Evolutionary conservation across 1,139 yeast genomes (phyloP).

Genomic region (Saccharomycopsis crataegensis): DNA sequence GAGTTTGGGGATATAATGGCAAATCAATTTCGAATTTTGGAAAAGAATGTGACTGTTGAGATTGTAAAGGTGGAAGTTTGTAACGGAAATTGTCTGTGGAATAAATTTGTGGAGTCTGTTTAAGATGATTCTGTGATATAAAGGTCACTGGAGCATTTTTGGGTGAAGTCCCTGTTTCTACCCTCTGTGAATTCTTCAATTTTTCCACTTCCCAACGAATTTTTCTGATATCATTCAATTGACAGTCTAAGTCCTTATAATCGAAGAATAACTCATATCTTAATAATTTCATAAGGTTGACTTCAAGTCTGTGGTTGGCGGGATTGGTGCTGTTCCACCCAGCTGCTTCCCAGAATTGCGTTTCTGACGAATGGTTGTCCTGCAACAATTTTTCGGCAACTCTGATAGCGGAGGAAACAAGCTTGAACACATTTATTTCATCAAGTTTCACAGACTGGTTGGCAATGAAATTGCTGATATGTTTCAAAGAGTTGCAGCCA

Average conservation of each 20-base stretch:
- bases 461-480: background rate
- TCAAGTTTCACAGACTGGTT: background rate
- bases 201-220: too few relatives aligned
- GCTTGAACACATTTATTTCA: conserved; percentile 5
- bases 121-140: too few relatives aligned
- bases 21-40: too few relatives aligned
- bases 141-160: too few relatives aligned
- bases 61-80: too few relatives aligned
- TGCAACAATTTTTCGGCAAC: conserved; percentile 10
- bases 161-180: too few relatives aligned
- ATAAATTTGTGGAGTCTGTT: too few relatives aligned
- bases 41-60: too few relatives aligned
- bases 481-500: background rate
- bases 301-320: conserved; percentile 2
- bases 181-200: too few relatives aligned
- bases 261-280: conserved; percentile 3
- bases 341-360: background rate
- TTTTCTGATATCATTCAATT: background rate
- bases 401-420: conserved; percentile 5
- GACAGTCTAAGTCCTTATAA: background rate
- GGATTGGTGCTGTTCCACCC: conserved; percentile 5
- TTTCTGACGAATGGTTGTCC: conserved; percentile 2
- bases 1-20: too few relatives aligned
- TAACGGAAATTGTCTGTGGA: too few relatives aligned
- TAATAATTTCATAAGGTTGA: conserved; percentile 5